Base-by-base conservation (phyloP, 2,329 filamentous ascomycete genomes). In the Pseudogymnoascus sp. region DNA sequence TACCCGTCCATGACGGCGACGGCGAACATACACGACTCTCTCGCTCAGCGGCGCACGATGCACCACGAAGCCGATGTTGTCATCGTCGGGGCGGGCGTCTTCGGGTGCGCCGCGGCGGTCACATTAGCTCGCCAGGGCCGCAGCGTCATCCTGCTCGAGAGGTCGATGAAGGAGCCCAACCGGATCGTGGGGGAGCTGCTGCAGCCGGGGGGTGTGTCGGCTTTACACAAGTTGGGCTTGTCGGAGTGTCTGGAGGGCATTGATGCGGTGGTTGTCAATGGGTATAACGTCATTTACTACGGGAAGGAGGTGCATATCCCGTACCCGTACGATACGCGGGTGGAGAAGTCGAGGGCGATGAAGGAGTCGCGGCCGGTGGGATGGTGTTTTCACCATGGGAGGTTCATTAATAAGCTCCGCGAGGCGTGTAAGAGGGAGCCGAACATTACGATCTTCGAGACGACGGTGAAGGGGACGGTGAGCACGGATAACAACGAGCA, bases 121-220 rank as follows among this genome's bases (percentile, higher is more conserved):
- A 86, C 93, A 21, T 82, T 97, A 54, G 93, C 90, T 65, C 87
- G 89, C 70, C 95, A 97, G 78, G 93, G 92, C 62, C 86, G 95
- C 67, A 96, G 90, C 74, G 93, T 99, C 26, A 83, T 97, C 26
- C 80, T 99, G 61, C 84, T 99, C 61, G 95, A 99, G 79, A 85
- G 85, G 71, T 96, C 86, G 77, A 80, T 97, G 77, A 91, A 91
- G 76, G 89, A 97, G 79, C 95, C 95, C 18, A 89, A 97, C 78
- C 87, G 95, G 67, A 99, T 99, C 69, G 92, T 99, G 59, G 95
- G 95, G 70, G 95, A 99, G 78, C 79, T 99, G 68, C 79, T 99
- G 70, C 95, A 99, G 77, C 95, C 95, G 0, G 95, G 95, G 61
- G 95, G 95, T 60, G 87, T 96, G 36, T 80, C 85, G 62, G 90